These are phyloP conservation scores for Saturnispora hagleri DNA, from an alignment of 805 yeast genomes.

Conservation along the genomic window DNA sequence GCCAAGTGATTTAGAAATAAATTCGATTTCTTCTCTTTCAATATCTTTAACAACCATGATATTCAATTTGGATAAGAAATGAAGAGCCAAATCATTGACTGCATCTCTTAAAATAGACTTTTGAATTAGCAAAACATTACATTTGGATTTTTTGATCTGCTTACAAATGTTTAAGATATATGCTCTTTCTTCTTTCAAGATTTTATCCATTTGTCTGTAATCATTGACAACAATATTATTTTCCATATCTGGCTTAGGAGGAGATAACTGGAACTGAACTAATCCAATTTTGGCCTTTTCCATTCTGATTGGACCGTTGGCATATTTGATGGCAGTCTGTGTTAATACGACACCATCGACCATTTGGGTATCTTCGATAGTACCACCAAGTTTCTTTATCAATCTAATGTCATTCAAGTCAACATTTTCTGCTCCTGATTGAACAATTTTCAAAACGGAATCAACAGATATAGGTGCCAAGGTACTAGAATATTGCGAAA, in stretches of 20 bases:
- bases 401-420: conserved; percentile 84
- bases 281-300: conserved; percentile 90
- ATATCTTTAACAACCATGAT: conserved; percentile 92
- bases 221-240: conserved; percentile 95
- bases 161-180: conserved; percentile 91
- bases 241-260: conserved; percentile 97
- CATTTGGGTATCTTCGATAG: conserved; percentile 92
- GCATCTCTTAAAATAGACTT: conserved; percentile 93
- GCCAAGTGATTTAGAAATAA: conserved; percentile 73
- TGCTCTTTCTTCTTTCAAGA: conserved; percentile 94
- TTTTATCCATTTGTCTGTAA: conserved; percentile 98
- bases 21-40: conserved; percentile 94
- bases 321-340: conserved; percentile 78
- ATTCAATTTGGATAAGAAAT: conserved; percentile 85
- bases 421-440: conserved; percentile 46
- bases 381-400: conserved; percentile 92
- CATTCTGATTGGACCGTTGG: conserved; percentile 91
- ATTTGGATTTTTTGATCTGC: conserved; percentile 92
- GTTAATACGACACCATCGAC: conserved; percentile 91
- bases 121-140: conserved; percentile 85
- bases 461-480: conserved; percentile 94
- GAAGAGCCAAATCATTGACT: conserved; percentile 88
- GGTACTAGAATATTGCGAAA: conserved; percentile 78
- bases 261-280: conserved; percentile 89
- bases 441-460: conserved; percentile 66